A percentile compares a stretch with the other conserved stretches of the same genome.
Evolutionary conservation across 2,329 filamentous ascomycete genomes (phyloP).

Genomic region (Colletotrichum sp.): DNA sequence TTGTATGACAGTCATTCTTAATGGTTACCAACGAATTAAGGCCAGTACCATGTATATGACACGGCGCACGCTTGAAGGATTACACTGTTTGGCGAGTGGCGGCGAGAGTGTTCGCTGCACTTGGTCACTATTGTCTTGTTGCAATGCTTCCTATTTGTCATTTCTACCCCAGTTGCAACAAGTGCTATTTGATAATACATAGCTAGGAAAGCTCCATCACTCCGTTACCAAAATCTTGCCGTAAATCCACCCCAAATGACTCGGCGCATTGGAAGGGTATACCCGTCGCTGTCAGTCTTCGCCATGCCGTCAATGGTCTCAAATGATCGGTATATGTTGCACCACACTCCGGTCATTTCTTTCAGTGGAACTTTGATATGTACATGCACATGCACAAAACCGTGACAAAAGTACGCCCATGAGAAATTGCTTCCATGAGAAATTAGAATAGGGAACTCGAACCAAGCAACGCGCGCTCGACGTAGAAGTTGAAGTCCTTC

Average conservation of each 20-base stretch:
- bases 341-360: background rate
- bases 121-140: background rate
- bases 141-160: background rate
- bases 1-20: background rate
- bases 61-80: background rate
- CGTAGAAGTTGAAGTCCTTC: background rate
- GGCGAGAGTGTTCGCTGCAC: too few species aligned
- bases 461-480: background rate
- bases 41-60: background rate
- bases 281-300: background rate
- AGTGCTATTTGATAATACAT: background rate
- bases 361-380: background rate
- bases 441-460: background rate
- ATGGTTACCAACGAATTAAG: background rate
- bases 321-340: background rate
- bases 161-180: background rate
- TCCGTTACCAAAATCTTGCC: too few species aligned
- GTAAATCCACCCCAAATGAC: background rate
- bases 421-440: background rate
- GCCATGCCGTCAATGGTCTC: background rate
- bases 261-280: background rate
- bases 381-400: background rate
- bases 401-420: background rate
- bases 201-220: background rate
- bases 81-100: background rate